These are phyloP conservation scores for Penicillium sp. DNA, from an alignment of 2,329 filamentous ascomycete genomes.

Conservation along the genomic window DNA sequence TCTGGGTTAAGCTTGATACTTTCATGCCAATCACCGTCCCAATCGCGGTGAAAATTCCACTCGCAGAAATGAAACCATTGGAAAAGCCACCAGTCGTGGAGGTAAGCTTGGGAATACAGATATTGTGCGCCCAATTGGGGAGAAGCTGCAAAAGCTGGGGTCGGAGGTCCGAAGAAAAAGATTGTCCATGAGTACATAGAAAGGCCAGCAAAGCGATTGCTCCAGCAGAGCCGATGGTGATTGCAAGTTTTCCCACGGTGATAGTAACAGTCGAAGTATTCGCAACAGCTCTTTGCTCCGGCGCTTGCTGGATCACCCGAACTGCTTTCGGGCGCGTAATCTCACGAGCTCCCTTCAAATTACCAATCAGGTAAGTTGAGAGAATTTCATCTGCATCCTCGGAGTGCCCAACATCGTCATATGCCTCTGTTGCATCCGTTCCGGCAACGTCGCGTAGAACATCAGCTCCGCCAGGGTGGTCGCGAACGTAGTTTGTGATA, in stretches of 20 bases:
- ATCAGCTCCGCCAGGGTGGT: conserved; percentile 58
- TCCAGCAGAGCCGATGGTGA: not conserved
- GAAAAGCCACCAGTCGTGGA: conserved; percentile 16
- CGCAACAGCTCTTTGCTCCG: not conserved
- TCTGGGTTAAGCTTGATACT: conserved; percentile 20
- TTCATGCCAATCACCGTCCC: conserved; percentile 10
- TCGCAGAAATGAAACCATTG: conserved; percentile 20
- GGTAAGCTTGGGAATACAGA: not conserved
- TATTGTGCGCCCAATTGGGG: not conserved
- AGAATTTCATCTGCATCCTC: conserved; percentile 52
- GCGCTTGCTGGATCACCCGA: conserved; percentile 21
- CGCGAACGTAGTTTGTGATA: conserved; percentile 60
- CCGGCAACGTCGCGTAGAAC: conserved; percentile 47
- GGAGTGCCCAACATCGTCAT: conserved; percentile 52
- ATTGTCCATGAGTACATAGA: not conserved
- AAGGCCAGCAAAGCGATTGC: not conserved
- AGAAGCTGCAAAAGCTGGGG: not conserved
- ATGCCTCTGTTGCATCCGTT: conserved; percentile 47
- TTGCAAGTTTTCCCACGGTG: not conserved
- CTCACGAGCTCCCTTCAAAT: conserved; percentile 31
- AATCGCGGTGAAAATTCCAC: conserved; percentile 3
- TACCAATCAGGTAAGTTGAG: conserved; percentile 42
- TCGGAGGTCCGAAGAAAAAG: not conserved
- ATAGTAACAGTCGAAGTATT: not conserved
- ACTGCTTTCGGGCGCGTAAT: conserved; percentile 22